These are phyloP conservation scores for Metarhizium humberi DNA, from an alignment of 2,329 filamentous ascomycete genomes.

Conservation along the genomic window DNA sequence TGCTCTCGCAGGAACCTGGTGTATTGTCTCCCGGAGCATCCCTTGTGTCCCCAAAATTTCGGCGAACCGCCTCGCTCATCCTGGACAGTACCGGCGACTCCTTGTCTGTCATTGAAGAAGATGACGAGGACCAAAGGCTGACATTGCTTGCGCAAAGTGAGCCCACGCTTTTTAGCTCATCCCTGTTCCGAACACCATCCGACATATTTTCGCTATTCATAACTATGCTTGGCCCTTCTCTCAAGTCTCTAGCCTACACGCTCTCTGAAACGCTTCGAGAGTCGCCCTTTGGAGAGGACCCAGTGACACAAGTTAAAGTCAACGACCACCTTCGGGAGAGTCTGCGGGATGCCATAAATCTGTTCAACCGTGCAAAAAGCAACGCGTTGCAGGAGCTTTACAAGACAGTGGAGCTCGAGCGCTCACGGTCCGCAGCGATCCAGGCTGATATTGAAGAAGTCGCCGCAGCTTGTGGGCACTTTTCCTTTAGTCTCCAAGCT, in stretches of 20 bases:
- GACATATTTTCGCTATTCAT: constrained; percentile 94
- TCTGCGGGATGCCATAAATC: constrained; percentile 65
- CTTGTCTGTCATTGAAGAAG: constrained; percentile 55
- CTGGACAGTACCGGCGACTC: constrained; percentile 34
- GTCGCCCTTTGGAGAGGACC: constrained; percentile 65
- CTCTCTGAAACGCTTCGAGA: constrained; percentile 82
- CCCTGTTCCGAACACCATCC: constrained; percentile 50
- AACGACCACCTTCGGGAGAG: constrained; percentile 76
- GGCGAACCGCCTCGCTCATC: constrained; percentile 19
- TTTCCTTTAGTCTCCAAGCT: constrained; percentile 82
- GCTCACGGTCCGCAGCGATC: constrained; percentile 59
- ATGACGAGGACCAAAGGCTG: constrained; percentile 31
- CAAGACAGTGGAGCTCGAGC: constrained; percentile 63
- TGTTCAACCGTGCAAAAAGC: constrained; percentile 69
- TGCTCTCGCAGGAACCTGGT: constrained; percentile 1
- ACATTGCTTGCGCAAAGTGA: constrained; percentile 18
- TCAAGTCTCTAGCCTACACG: constrained; percentile 92
- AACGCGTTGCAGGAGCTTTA: constrained; percentile 75
- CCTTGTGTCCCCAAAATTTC: constrained; percentile 16
- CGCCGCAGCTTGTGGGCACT: constrained; percentile 94
- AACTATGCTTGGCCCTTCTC: constrained; percentile 76
- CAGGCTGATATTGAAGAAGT: constrained; percentile 96
- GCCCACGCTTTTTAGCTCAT: constrained; percentile 17
- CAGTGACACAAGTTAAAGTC: constrained; percentile 59
- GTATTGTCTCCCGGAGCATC: constrained; percentile 8